Base-by-base conservation (phyloP, 345 rosid genomes). In the Adansonia digitata region DNA sequence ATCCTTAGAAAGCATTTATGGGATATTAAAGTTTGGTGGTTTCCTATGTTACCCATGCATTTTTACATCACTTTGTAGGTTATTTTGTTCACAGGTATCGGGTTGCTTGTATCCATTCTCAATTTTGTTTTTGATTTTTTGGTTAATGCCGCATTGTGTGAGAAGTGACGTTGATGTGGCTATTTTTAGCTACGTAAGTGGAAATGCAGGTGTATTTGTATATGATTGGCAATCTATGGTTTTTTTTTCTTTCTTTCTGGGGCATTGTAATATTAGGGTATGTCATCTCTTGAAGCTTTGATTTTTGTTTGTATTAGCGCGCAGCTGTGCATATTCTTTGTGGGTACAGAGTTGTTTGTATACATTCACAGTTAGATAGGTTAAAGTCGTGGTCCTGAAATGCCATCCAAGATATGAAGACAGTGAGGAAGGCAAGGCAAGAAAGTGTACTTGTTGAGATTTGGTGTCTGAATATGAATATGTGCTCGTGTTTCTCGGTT, bases 41-140 rank as follows among this genome's bases (percentile, higher is more conserved):
- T 10, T 31, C 40, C 35, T 35, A 51, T 61, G 61, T 52, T 48
- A 61, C 55, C 80, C 57, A 17, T 60, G 51, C 12, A 45, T 42
- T 53, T 69, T 74, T 46, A 45, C 51, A 1, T 27, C 69, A 22
- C 48, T 59, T 34, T 65, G 64, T 75, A 81, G 64, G 70, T 65
- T 64, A 8, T 66, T 67, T n/a, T 63, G 48, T 57, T 64, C 0
- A 7, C 20, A 74, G 55, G 75, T 22, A 37, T 31, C 1, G 57
- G 69, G 79, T 65, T 72, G 34, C 15, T 22, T 70, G 74, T 75
- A 75, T 45, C 49, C 81, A 71, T 57, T 66, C 53, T 45, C 29
- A 68, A 18, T 55, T 72, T 49, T 65, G 59, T 75, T 77, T 57
- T 60, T 64, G 2, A 62, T 78, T 72, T 55, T 76, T 61, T 80